These are phyloP conservation scores for Erodium trifolium DNA, from an alignment of 441 rosid genomes.

Conservation along the genomic window DNA sequence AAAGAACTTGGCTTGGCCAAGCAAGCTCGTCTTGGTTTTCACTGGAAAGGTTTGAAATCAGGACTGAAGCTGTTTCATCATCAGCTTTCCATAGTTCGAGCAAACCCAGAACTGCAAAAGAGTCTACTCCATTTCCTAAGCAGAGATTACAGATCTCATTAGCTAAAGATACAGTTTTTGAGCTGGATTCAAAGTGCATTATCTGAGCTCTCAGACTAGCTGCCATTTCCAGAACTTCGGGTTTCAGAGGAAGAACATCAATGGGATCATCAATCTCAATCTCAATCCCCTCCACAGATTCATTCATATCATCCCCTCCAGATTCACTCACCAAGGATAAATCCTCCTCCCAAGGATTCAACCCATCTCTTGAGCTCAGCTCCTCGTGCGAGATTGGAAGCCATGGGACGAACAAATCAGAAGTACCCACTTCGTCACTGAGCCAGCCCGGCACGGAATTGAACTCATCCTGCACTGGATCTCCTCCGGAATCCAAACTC, in stretches of 20 bases:
- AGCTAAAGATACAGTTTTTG: conserved; percentile 34
- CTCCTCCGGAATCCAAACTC: conserved; percentile 36
- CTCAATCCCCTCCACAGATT: conserved; percentile 3
- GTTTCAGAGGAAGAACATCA: conserved; percentile 24
- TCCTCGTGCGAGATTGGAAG: conserved; percentile 43
- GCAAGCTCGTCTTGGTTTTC: conserved; percentile 36
- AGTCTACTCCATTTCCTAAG: conserved; percentile 33
- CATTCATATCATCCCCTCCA: conserved; percentile 26
- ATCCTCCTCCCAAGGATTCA: conserved; percentile 25
- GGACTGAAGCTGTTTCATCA: conserved; percentile 54
- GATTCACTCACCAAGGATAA: conserved; percentile 23
- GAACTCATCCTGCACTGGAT: conserved; percentile 29
- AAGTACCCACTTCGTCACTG: conserved; percentile 17
- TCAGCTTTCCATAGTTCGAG: conserved; percentile 73
- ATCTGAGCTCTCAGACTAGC: conserved; percentile 31
- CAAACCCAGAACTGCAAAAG: conserved; percentile 38
- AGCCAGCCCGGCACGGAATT: conserved; percentile 59
- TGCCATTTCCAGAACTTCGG: conserved; percentile 35
- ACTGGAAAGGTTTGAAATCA: conserved; percentile 40
- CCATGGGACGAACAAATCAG: conserved; percentile 43
- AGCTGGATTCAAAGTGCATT: conserved; percentile 37
- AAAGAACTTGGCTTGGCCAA: conserved; percentile 64
- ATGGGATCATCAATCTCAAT: no score
- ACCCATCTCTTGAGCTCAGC: conserved; percentile 25
- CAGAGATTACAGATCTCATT: conserved; percentile 47